Conservation (phyloP, 2,329 filamentous ascomycete species). For the Verticillium nubilum region DNA sequence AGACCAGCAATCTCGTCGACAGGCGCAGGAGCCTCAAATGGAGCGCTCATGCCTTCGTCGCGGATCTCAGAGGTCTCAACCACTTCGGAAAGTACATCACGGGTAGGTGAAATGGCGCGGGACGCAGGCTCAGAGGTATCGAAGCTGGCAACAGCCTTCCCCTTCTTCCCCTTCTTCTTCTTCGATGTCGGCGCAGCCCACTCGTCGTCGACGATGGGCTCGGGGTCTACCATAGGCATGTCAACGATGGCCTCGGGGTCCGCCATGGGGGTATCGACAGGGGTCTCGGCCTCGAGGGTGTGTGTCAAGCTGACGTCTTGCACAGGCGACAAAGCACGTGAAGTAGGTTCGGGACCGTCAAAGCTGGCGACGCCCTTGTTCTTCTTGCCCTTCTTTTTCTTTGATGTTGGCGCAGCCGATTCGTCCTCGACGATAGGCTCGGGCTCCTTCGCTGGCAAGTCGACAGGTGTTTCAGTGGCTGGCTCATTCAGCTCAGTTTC, state of each 20-base stretch:
- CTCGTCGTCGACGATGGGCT: conserved; percentile 3
- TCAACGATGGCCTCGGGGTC: not conserved
- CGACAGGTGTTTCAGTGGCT: not conserved
- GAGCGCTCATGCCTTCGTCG: conserved; percentile 5
- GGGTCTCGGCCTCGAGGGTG: not conserved
- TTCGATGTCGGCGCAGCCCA: conserved; percentile 6
- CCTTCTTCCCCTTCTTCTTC: conserved; percentile 21
- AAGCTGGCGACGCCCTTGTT: not conserved
- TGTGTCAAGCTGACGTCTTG: not conserved
- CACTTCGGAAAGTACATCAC: too few relatives aligned
- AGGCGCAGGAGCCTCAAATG: conserved; percentile 9
- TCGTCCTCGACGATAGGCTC: conserved; percentile 3
- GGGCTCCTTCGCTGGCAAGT: not conserved
- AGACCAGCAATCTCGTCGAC: not conserved
- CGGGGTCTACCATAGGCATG: not conserved
- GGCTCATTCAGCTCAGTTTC: not conserved
- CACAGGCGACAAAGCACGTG: conserved; percentile 1
- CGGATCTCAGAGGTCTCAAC: not conserved
- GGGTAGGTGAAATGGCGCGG: not conserved
- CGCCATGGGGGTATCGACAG: not conserved
- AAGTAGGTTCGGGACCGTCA: not conserved
- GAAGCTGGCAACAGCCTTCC: not conserved
- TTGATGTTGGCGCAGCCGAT: conserved; percentile 5
- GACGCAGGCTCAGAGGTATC: not conserved
- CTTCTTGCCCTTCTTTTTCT: conserved; percentile 21